phyloP scores from a whole-genome alignment of 371 early-diverging fungal species.

The Syncephalastrum monosporum region DNA sequence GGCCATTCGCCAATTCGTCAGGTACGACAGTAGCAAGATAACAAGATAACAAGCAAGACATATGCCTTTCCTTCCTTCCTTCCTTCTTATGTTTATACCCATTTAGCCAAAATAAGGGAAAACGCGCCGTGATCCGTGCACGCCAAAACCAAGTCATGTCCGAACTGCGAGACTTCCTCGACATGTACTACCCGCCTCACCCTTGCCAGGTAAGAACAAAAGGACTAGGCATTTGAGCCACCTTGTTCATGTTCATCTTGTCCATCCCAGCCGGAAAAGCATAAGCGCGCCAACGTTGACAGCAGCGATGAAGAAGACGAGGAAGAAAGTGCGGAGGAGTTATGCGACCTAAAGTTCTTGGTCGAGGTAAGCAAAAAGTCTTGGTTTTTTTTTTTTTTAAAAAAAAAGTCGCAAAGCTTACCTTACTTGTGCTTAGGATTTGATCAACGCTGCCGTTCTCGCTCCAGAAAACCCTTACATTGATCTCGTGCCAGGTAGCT shows the following conservation, averaged over 20 bases:
- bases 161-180: conserved; percentile 46
- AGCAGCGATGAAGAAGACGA: conserved; percentile 12
- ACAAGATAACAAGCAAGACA: too few species aligned
- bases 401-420: not conserved
- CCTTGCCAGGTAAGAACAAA: conserved; percentile 32
- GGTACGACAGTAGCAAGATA: too few species aligned
- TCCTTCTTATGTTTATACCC: too few species aligned
- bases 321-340: conserved; percentile 12
- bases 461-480: conserved; percentile 51
- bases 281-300: not conserved
- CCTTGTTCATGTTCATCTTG: not conserved
- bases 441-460: conserved; percentile 54
- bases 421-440: conserved; percentile 26
- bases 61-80: too few species aligned
- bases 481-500: conserved; percentile 37
- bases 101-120: conserved; percentile 6
- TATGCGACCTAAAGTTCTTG: conserved; percentile 33
- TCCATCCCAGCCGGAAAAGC: not conserved
- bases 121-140: conserved; percentile 7
- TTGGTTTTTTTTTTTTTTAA: too few species aligned
- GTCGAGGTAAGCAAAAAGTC: conserved; percentile 23
- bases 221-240: not conserved
- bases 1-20: not conserved
- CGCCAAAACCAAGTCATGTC: conserved; percentile 27
- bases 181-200: conserved; percentile 47